A percentile compares a stretch with the other conserved stretches of the same genome.
Conservation (phyloP, 345 rosid genomes). For the Eucalyptus decipiens region DNA sequence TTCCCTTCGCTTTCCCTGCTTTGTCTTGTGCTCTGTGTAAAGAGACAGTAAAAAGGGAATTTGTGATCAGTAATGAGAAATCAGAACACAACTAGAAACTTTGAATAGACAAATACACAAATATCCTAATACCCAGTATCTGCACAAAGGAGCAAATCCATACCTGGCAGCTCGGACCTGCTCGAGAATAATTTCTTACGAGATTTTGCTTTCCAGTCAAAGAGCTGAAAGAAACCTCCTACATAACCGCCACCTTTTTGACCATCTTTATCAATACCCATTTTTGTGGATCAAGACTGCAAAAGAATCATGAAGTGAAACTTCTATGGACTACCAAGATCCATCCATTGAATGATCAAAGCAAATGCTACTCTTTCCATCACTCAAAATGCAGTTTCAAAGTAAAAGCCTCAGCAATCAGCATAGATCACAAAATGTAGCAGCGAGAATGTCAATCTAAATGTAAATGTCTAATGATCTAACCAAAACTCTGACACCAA, state of each 20-base stretch:
- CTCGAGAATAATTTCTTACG: slow-evolving; percentile 83
- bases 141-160: background rate
- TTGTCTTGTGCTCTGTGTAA: slow-evolving; percentile 23
- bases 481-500: background rate
- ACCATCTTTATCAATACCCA: slow-evolving; percentile 61
- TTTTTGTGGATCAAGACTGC: background rate
- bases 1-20: slow-evolving; percentile 54
- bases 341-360: background rate
- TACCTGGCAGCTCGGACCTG: slow-evolving; percentile 66
- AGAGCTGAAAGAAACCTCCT: slow-evolving; percentile 76
- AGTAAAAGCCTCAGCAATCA: background rate
- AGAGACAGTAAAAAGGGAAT: background rate
- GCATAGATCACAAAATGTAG: background rate
- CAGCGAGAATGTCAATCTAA: background rate
- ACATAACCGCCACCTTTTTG: slow-evolving; percentile 57
- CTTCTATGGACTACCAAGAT: background rate
- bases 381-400: background rate
- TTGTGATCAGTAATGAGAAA: background rate
- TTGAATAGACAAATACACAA: background rate
- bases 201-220: slow-evolving; percentile 96
- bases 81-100: background rate
- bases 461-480: background rate
- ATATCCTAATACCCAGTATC: background rate
- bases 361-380: background rate
- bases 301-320: background rate